Conservation (phyloP, 2,329 filamentous ascomycete species). For the Acrocalymma vagum region DNA sequence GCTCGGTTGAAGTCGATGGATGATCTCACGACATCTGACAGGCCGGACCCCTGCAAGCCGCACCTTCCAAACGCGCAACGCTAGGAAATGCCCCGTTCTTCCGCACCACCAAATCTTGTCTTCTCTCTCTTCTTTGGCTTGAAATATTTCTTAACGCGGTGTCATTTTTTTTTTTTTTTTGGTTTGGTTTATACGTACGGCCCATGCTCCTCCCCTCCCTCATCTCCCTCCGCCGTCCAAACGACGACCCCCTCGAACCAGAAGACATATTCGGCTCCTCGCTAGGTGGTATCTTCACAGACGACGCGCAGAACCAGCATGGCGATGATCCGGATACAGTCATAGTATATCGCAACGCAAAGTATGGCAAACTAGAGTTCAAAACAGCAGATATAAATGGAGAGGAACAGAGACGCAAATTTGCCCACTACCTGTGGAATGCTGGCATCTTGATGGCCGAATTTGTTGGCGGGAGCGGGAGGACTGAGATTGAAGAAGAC, state of each 20-base stretch:
- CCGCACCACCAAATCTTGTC: too few species aligned
- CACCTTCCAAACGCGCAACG: too few species aligned
- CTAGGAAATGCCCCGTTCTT: too few species aligned
- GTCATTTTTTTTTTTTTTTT: too few species aligned
- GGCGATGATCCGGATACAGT: constrained; percentile 65
- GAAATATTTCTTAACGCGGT: too few species aligned
- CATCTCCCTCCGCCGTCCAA: constrained; percentile 36
- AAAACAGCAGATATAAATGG: constrained; percentile 55
- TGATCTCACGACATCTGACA: constrained; percentile 28
- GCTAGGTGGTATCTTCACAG: constrained; percentile 71
- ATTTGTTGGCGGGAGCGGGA: constrained; percentile 45
- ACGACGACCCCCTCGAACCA: constrained; percentile 47
- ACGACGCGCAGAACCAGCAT: constrained; percentile 72
- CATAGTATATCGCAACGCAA: constrained; percentile 65
- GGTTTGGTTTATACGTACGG: too few species aligned
- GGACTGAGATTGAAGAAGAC: constrained; percentile 15
- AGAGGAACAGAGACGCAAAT: constrained; percentile 67
- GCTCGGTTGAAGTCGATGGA: constrained; percentile 23
- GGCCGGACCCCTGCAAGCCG: too few species aligned
- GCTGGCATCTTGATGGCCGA: constrained; percentile 59
- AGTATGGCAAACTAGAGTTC: constrained; percentile 47
- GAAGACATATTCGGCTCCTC: constrained; percentile 69
- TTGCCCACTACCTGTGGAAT: constrained; percentile 80
- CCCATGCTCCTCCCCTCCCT: constrained; percentile 41
- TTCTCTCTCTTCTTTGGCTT: too few species aligned